Evolutionary conservation across 768 basidiomycete species (phyloP), one percentile per base, ranked within the genome.

Genomic region (Leccinellum albellum): DNA sequence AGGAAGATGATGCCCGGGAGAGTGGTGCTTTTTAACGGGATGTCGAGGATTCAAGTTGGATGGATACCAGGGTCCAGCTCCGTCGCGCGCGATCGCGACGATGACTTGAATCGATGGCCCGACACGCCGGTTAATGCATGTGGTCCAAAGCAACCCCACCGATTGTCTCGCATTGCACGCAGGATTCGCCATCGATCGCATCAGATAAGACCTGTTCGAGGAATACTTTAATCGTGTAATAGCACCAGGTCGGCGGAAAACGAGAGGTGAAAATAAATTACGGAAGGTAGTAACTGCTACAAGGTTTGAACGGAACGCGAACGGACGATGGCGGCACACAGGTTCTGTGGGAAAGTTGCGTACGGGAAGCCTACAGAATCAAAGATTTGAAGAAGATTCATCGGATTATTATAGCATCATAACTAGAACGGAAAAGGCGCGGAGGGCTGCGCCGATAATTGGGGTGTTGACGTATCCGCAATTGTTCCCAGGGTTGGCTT

Each of bases 151-250:
- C 21, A 31, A 21, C 17, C 26, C 29, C 23, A 24, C 21, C 46
- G 52, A 54, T 57, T 14, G 17, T 37, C 37, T 37, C 35, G 17
- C 35, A 8, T 37, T 32, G 44, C 33, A 26, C 8, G 7, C 4
- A 24, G 20, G 59, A 57, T 54, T 44, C 46, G 7, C 56, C 50
- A 56, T 42, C 53, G 51, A 65, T 62, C 47, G 13, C 21, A 61
- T 58, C 33, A 51, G 61, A 66, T 56, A 56, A 53, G 51, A 29
- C 33, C 10, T 8, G n/a, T 48, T 46, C 9, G 20, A 58, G 42
- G 23, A 23, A 48, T 54, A 17, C 42, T 37, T 12, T 20, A 31
- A 54, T 49, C 26, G 54, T 51, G 50, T 40, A 50, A 48, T 33
- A 31, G 15, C 12, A 45, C 13, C 20, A 47, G 17, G 28, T 29